Conservation (phyloP, 2,329 filamentous ascomycete species). For the Trichothecium sympodiale region DNA sequence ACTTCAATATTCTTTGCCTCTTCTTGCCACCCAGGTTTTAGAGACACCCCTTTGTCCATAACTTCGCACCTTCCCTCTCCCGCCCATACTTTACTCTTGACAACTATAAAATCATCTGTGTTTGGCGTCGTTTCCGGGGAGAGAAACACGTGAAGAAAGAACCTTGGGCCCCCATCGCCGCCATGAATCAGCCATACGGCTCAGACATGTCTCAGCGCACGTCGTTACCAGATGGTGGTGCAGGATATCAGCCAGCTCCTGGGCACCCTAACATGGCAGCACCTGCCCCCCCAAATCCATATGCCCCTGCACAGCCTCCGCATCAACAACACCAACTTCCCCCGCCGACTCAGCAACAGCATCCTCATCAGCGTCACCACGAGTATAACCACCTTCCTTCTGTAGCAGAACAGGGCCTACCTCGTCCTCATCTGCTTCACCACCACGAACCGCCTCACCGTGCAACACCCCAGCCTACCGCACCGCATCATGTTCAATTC, state of each 20-base stretch:
- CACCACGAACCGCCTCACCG: not conserved
- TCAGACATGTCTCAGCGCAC: not conserved
- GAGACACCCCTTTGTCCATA: too few species aligned
- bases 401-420: not conserved
- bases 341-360: slow-evolving; percentile 3
- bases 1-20: too few species aligned
- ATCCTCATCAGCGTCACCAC: slow-evolving; percentile 1
- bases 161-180: too few species aligned
- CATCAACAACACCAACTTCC: slow-evolving; percentile 9
- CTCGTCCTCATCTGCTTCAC: slow-evolving; percentile 3
- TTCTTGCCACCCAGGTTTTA: too few species aligned
- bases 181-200: too few species aligned
- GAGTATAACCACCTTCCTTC: slow-evolving; percentile 3
- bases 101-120: too few species aligned
- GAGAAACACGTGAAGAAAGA: too few species aligned
- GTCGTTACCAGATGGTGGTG: not conserved
- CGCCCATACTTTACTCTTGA: too few species aligned
- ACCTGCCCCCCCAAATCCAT: slow-evolving; percentile 1
- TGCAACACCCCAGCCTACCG: not conserved
- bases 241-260: slow-evolving; percentile 1
- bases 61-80: too few species aligned
- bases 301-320: not conserved
- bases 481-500: not conserved
- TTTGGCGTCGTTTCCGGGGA: too few species aligned
- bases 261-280: not conserved